Base-by-base conservation (phyloP, 768 basidiomycete genomes). In the Lanmaoa pseudosensibilis region DNA sequence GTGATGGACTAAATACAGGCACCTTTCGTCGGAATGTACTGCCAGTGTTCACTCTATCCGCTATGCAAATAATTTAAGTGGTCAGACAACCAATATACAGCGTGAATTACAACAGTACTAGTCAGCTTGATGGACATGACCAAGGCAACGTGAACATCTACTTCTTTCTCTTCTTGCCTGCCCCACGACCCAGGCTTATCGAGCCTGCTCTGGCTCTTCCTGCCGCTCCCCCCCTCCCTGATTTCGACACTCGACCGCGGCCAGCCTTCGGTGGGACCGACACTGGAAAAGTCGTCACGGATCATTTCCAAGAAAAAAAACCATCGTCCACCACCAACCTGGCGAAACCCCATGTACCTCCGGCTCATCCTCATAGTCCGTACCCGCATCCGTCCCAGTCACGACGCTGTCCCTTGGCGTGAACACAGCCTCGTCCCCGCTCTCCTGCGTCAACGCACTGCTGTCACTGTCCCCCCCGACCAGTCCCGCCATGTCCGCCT, bases 401-500 rank as follows among this genome's bases (percentile, higher is more conserved):
- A 84, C 77, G 33, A 83, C 78, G 59, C 88, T 90, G 34, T 83
- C 86, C 64, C 82, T 75, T 1, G 85, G 84, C 10, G 85, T 86
- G 25, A 80, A 83, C 18, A 71, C 75, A 6, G 72, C 74, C 65
- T 92, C 90, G 54, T 92, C 90, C 8, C 84, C 88, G 58, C 88
- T 91, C 69, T 92, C 89, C 67, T 88, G 85, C 4, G 90, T 92
- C 64, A 92, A 69, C 27, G 87, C 90, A 60, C 90, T 92, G 64
- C 88, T 90, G 60, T 92, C 90, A 65, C 90, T 92, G 65, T 92
- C 89, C 1, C 90, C 90, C 15, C 83, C 84, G 2, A 91, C 82
- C n/a, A 91, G 71, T 0, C 89, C 89, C 0, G 88, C 87, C 73
- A 87, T 75, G 54, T 85, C 82, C 8, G 82, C 77, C 61, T 70